Conservation (phyloP, 768 basidiomycete genomes). For the Neoboletus subvelutipes region DNA sequence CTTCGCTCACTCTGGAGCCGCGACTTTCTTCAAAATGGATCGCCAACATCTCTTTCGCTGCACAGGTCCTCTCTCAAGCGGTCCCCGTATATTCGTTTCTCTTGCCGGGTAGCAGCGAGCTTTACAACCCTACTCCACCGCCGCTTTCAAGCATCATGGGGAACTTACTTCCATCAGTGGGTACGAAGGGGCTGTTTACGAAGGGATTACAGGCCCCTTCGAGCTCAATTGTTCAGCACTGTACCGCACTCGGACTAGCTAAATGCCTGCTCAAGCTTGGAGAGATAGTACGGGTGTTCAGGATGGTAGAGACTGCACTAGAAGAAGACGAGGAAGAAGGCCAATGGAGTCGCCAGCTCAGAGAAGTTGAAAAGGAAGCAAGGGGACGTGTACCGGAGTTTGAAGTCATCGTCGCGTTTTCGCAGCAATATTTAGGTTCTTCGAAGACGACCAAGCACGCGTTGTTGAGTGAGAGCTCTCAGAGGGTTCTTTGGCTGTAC, state of each 20-base stretch:
- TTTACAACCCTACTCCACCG: slow-evolving; percentile 74
- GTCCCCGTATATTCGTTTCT: slow-evolving; percentile 65
- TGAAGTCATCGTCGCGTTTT: slow-evolving; percentile 80
- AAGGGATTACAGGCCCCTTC: slow-evolving; percentile 76
- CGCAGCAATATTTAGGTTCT: slow-evolving; percentile 48
- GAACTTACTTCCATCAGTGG: slow-evolving; percentile 72
- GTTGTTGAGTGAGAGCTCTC: slow-evolving; percentile 75
- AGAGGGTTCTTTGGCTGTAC: slow-evolving; percentile 83
- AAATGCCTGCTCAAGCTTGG: slow-evolving; percentile 75
- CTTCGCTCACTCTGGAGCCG: slow-evolving; percentile 75
- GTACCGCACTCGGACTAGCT: slow-evolving; percentile 73
- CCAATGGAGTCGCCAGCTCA: slow-evolving; percentile 65
- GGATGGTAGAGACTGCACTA: slow-evolving; percentile 49
- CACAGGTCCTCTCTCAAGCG: slow-evolving; percentile 72
- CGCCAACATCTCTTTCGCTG: slow-evolving; percentile 81
- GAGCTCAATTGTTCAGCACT: slow-evolving; percentile 75
- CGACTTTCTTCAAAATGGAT: slow-evolving; percentile 91
- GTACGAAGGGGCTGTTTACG: slow-evolving; percentile 71
- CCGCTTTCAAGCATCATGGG: slow-evolving; percentile 68
- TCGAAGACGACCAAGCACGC: slow-evolving; percentile 45
- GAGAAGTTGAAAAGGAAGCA: slow-evolving; percentile 74
- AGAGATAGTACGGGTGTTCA: slow-evolving; percentile 49
- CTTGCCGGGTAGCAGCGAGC: slow-evolving; percentile 40
- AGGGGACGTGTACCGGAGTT: slow-evolving; percentile 82
- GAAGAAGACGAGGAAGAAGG: slow-evolving; percentile 64